These are phyloP conservation scores for Podaxis pistillaris DNA, from an alignment of 768 basidiomycete species.

Conservation along the genomic window DNA sequence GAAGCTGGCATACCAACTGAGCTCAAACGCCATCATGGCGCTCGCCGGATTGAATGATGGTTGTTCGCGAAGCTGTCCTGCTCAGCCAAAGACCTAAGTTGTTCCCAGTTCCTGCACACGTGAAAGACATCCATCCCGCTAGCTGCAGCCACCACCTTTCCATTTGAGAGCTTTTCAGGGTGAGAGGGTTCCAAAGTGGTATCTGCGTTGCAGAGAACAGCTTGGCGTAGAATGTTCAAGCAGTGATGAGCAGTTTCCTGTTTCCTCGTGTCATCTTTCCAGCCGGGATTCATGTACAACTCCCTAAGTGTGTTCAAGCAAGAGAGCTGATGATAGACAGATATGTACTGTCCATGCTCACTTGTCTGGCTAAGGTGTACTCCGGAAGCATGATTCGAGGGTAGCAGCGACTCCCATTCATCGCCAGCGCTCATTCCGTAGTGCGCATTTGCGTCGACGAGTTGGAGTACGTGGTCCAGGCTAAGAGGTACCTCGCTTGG, in stretches of 20 bases:
- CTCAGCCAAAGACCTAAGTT: constrained; percentile 12
- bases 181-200: constrained; percentile 15
- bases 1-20: constrained; percentile 4
- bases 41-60: background rate
- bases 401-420: constrained; percentile 15
- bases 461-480: constrained; percentile 1
- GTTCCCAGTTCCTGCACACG: constrained; percentile 18
- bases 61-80: constrained; percentile 3
- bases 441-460: constrained; percentile 9
- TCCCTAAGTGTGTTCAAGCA: constrained; percentile 13
- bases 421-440: constrained; percentile 13
- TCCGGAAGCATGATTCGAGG: constrained; percentile 9
- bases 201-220: constrained; percentile 16
- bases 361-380: background rate
- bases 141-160: constrained; percentile 6
- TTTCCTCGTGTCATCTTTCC: constrained; percentile 4
- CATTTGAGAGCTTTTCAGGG: background rate
- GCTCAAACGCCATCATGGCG: background rate
- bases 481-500: constrained; percentile 5
- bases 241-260: constrained; percentile 11
- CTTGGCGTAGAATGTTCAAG: constrained; percentile 16
- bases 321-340: constrained; percentile 14
- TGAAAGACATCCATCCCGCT: constrained; percentile 16
- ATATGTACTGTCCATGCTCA: background rate
- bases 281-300: constrained; percentile 11